Evolutionary conservation across 768 basidiomycete species (phyloP), one percentile per base, ranked within the genome.

Genomic region (Russula emetica): DNA sequence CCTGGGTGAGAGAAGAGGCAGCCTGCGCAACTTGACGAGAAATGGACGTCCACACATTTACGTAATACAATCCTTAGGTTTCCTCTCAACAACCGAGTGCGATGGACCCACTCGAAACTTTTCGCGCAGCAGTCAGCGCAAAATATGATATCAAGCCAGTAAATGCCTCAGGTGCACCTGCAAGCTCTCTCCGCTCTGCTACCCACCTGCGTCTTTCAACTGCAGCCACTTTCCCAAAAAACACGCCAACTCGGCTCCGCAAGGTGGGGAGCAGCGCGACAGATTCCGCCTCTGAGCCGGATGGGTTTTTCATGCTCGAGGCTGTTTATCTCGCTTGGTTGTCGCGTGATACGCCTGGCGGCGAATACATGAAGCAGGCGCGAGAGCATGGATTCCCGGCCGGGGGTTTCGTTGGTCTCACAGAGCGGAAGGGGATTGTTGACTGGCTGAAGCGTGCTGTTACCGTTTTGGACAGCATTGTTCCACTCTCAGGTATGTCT

Each of bases 331-430:
- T 95, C n/a, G 87, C 89, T 32, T 98, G 88, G 89, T 76, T 86
- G 4, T 79, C 88, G 36, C 79, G 83, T 52, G 90, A 92, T 72
- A 83, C 84, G 0, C 79, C 84, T 0, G 84, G 85, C 34, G 90
- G 88, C 18, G 92, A 95, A 67, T 98, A 98, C 76, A 85, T 96
- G 84, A 88, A 87, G 71, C 86, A 90, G 69, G 87, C 88, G 2
- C 79, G 91, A 60, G 88, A 90, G 70, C 80, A 80, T 49, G 89
- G 91, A 1, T 76, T 94, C 34, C 63, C 59, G 2, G 78, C 83
- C 2, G 81, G 85, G 44, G 87, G 88, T 9, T 83, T 93, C 72
- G 92, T 98, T 44, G 86, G 89, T 68, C 85, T 93, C 38, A 92
- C 92, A 3, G 94, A 97, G 75, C 79, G 94, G 66, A 92, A 90